Evolutionary conservation across 345 rosid genomes (phyloP), one percentile per base, ranked within the genome.

Genomic region (Acer campestre): DNA sequence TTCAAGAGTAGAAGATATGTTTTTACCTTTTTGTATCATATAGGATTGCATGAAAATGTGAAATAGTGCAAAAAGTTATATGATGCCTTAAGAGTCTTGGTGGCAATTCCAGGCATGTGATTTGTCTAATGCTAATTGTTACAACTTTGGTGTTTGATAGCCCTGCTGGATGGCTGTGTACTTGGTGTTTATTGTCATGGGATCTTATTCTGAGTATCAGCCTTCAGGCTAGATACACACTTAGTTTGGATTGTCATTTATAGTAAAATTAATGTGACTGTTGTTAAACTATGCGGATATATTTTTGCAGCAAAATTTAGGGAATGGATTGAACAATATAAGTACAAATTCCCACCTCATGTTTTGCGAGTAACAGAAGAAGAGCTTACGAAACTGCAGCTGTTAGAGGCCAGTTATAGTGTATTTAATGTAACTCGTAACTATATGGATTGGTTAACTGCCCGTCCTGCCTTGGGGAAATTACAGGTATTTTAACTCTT

Each of bases 361-460:
- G 90, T 94, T 65, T 78, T 93, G 85, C 98, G 93, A 91, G 98
- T 94, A 70, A 94, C 93, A 71, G 98, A 96, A 82, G 99, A 97
- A 85, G 98, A 97, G 87, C 94, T 97, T 72, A 92, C 97, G 65
- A 97, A 97, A 80, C 84, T 97, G 86, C 98, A 94, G 90, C 92
- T 97, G 70, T 86, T 97, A 84, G 99, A 97, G 84, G 97, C 99
- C 75, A 97, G 98, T 85, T 97, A 98, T 31, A 97, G 99, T 86
- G 99, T 94, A 88, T 97, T 97, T 87, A 97, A 94, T 81, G 99
- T 97, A 71, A 97, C 98, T 81, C 97, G 99, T 76, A 97, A 93
- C 83, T 97, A 97, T 86, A 87, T 97, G 82, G 99, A 97, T 88
- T 97, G 99, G 99, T 82, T 94, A 87, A 97, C 98, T 25, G 1